Base-by-base conservation (phyloP, 192 early-diverging fungal genomes). In the Dimargaris xerosporica region DNA sequence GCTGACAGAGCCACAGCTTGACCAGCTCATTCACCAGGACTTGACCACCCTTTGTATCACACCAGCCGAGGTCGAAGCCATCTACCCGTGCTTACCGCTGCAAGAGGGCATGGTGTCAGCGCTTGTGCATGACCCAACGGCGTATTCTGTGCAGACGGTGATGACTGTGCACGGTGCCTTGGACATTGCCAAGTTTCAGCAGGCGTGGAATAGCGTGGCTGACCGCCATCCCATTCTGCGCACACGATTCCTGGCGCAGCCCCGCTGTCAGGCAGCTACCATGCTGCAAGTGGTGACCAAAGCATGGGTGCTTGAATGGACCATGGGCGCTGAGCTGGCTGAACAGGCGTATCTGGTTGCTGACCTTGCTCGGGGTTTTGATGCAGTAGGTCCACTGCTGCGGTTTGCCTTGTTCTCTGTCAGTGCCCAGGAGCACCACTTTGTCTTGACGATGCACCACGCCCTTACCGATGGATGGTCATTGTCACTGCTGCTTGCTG, bases 401-500 rank as follows among this genome's bases (percentile, higher is more conserved):
- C 58, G 58, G 34, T 43, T 60, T 13, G 58, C 19, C 58, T 39
- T 60, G 17, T 60, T 60, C n/a, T 0, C 6, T 0, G 16, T 44
- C 19, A 21, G n/a, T 25, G 4, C 30, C 19, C 16, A 21, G 16
- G 17, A 41, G 13, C n/a, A 60, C 42, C 34, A 41, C 17, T n/a
- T 60, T 23, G n/a, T 60, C 17, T 10, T 60, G 16, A 31, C 58
- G 21, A 15, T 60, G 13, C 58, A 60, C 58, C 58, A 60, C 42
- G 58, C 58, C 58, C 15, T 60, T 0, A 16, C n/a, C 6, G 58
- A 60, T 41, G 58, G 58, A 0, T 60, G 58, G 58, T 60, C 58
- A 12, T 42, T 19, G 21, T 15, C 28, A 5, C 39, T 60, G 19
- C 12, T 41, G 4, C 15, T 43, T 0, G 10, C 31, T 2, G 21